Conservation (phyloP, 2,329 filamentous ascomycete species). For the Chrysoporthe puriensis region DNA sequence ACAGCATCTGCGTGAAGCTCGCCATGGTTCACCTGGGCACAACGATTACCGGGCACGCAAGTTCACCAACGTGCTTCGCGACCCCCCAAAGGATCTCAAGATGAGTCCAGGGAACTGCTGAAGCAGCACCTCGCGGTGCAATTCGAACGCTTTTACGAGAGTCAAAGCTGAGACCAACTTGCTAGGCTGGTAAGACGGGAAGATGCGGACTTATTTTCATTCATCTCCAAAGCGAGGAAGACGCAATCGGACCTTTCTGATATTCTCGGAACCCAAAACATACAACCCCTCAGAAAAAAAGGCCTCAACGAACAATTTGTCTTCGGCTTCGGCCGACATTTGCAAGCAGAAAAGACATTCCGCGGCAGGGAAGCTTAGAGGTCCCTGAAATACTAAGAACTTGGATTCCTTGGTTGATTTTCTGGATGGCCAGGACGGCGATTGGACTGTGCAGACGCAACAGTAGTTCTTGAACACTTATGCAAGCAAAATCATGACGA, state of each 20-base stretch:
- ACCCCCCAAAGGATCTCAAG: not conserved
- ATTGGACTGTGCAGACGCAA: not conserved
- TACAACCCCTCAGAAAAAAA: not conserved
- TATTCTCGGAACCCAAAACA: not conserved
- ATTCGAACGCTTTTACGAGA: not conserved
- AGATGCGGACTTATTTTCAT: not conserved
- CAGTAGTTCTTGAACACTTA: not conserved
- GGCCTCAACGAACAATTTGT: not conserved
- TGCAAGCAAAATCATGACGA: not conserved
- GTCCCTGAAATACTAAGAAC: not conserved
- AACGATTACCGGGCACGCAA: too few species aligned
- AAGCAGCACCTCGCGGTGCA: not conserved
- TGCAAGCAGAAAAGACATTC: not conserved
- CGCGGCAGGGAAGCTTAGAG: not conserved
- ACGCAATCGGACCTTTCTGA: not conserved
- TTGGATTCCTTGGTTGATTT: not conserved
- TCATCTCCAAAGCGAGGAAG: slow-evolving; percentile 2
- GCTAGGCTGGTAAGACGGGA: not conserved
- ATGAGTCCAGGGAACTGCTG: not conserved
- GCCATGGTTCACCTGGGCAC: too few species aligned
- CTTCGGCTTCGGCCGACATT: not conserved
- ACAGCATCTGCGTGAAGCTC: too few species aligned
- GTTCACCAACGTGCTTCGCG: too few species aligned
- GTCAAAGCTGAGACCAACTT: not conserved
- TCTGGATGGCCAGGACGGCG: not conserved